A percentile compares a stretch with the other conserved stretches of the same genome.
These are phyloP conservation scores for Botrytis squamosa DNA, from an alignment of 2,329 filamentous ascomycete genomes.

Conservation along the genomic window DNA sequence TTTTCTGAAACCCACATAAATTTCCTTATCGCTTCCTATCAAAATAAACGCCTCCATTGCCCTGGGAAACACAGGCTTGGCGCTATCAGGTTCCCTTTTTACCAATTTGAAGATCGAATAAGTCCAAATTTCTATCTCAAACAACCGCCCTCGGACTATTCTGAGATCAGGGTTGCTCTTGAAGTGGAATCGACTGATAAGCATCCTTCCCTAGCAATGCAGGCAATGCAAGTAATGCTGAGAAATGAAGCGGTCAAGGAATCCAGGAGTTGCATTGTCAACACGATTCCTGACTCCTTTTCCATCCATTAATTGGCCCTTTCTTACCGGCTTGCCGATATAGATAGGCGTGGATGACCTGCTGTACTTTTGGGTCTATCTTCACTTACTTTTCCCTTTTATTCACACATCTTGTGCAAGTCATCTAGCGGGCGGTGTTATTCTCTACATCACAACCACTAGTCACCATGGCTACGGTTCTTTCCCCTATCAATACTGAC, in stretches of 20 bases:
- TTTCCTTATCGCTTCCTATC: conserved; percentile 21
- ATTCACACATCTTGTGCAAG: not conserved
- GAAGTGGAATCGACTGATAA: conserved; percentile 16
- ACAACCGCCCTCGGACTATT: conserved; percentile 4
- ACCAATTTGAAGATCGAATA: not conserved
- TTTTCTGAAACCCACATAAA: conserved; percentile 4
- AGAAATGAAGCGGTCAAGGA: conserved; percentile 21
- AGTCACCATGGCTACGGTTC: conserved; percentile 19
- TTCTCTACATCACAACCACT: conserved; percentile 1
- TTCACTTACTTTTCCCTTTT: not conserved
- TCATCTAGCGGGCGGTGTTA: not conserved
- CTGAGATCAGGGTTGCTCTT: conserved; percentile 1
- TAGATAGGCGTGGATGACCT: conserved; percentile 4
- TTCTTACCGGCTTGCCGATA: not conserved
- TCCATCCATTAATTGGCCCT: not conserved
- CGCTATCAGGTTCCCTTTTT: not conserved
- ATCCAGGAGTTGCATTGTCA: conserved; percentile 11
- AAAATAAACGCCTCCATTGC: conserved; percentile 17
- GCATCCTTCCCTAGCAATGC: conserved; percentile 11
- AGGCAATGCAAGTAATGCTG: conserved; percentile 15
- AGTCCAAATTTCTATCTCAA: conserved; percentile 12
- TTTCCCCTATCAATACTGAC: conserved; percentile 22
- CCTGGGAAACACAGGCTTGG: not conserved
- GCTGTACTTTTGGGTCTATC: not conserved
- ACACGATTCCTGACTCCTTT: not conserved